Evolutionary conservation across 1,284 basidiomycete genomes (phyloP).

Genomic region (Schizopora paradoxa): DNA sequence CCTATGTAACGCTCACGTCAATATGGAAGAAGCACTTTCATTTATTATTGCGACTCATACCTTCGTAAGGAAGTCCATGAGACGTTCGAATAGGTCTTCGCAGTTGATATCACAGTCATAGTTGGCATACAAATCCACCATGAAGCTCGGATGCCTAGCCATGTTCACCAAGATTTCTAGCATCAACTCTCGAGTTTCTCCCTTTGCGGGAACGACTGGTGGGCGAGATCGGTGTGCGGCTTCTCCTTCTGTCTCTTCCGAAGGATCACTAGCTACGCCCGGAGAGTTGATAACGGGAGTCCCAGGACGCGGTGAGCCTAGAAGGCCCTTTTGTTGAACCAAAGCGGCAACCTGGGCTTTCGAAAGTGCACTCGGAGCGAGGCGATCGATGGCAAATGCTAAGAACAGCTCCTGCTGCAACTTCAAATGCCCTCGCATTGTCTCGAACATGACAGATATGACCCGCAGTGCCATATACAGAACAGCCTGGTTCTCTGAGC

Average conservation of each 20-base stretch:
- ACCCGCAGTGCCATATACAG: constrained; percentile 80
- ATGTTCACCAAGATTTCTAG: constrained; percentile 86
- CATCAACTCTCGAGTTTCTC: constrained; percentile 86
- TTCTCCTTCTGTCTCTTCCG: constrained; percentile 38
- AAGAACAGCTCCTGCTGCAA: constrained; percentile 96
- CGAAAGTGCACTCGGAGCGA: constrained; percentile 52
- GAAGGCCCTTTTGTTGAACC: constrained; percentile 21
- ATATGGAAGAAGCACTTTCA: background rate
- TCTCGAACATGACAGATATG: constrained; percentile 85
- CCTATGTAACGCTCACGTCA: constrained; percentile 36
- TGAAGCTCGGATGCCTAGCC: constrained; percentile 78
- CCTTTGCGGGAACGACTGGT: constrained; percentile 71
- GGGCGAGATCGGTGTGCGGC: constrained; percentile 48
- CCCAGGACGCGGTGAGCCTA: constrained; percentile 49
- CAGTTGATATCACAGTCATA: constrained; percentile 97
- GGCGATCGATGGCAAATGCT: constrained; percentile 87
- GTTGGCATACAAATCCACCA: constrained; percentile 94
- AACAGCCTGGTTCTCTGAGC: constrained; percentile 81
- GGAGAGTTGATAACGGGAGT: constrained; percentile 47
- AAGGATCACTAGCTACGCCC: constrained; percentile 38
- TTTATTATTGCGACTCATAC: constrained; percentile 33
- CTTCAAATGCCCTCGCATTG: constrained; percentile 84
- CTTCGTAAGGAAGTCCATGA: constrained; percentile 88
- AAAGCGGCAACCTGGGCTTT: constrained; percentile 23
- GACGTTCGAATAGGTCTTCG: constrained; percentile 90